Evolutionary conservation across 2,329 filamentous ascomycete species (phyloP).

Genomic region (Graphiopsis chlorocephala): DNA sequence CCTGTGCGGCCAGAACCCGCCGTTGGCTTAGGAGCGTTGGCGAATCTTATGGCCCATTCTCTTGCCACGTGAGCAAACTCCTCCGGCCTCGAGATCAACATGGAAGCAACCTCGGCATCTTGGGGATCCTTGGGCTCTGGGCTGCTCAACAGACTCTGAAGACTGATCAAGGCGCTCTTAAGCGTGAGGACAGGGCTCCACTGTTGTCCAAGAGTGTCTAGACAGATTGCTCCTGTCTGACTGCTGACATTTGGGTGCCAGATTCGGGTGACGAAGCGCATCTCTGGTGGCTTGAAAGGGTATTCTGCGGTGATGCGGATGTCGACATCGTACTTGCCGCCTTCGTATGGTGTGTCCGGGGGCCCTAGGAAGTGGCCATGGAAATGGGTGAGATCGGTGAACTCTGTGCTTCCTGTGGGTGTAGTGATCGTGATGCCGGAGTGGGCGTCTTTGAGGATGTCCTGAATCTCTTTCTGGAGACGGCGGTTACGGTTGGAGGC

Average conservation of each 20-base stretch:
- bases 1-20: slow-evolving; percentile 43
- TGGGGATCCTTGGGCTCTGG: slow-evolving; percentile 96
- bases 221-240: slow-evolving; percentile 84
- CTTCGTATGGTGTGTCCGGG: slow-evolving; percentile 89
- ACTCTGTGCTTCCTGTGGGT: slow-evolving; percentile 47
- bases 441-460: slow-evolving; percentile 70
- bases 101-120: slow-evolving; percentile 89
- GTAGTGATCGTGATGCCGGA: slow-evolving; percentile 68
- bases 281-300: slow-evolving; percentile 86
- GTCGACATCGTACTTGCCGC: slow-evolving; percentile 76
- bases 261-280: slow-evolving; percentile 89
- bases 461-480: slow-evolving; percentile 72
- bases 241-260: slow-evolving; percentile 94
- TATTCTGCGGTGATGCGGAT: slow-evolving; percentile 86
- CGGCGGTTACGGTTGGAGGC: slow-evolving; percentile 57
- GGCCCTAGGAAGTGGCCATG: slow-evolving; percentile 81
- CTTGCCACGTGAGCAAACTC: slow-evolving; percentile 78
- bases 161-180: slow-evolving; percentile 87
- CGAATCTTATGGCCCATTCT: slow-evolving; percentile 85
- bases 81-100: slow-evolving; percentile 77
- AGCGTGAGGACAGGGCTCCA: slow-evolving; percentile 98
- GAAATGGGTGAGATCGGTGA: slow-evolving; percentile 74
- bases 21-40: slow-evolving; percentile 67
- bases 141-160: slow-evolving; percentile 87
- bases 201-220: slow-evolving; percentile 82